Evolutionary conservation across 2,329 filamentous ascomycete genomes (phyloP).

Genomic region (Oidium heveae): DNA sequence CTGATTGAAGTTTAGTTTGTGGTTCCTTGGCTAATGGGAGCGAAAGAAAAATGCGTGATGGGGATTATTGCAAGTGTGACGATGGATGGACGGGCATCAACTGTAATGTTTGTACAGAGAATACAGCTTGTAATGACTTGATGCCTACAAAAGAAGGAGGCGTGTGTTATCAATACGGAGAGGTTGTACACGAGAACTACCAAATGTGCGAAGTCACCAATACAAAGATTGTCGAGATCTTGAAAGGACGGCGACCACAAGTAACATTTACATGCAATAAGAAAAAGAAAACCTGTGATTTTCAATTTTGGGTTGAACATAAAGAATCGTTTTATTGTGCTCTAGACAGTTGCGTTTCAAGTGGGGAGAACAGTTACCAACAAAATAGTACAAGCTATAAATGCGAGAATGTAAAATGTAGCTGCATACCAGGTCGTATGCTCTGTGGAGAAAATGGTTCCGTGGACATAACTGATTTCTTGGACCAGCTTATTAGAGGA

Average conservation of each 20-base stretch:
- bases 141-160: slow-evolving; percentile 65
- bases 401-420: slow-evolving; percentile 65
- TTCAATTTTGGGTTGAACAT: slow-evolving; percentile 95
- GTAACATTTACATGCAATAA: slow-evolving; percentile 83
- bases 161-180: slow-evolving; percentile 75
- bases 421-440: slow-evolving; percentile 76
- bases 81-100: slow-evolving; percentile 94
- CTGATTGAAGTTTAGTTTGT: slow-evolving; percentile 30
- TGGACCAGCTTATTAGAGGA: slow-evolving; percentile 59
- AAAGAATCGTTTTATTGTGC: slow-evolving; percentile 92
- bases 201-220: slow-evolving; percentile 98
- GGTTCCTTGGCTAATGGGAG: slow-evolving; percentile 63
- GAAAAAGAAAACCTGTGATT: slow-evolving; percentile 57
- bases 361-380: slow-evolving; percentile 37
- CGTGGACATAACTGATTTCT: slow-evolving; percentile 75
- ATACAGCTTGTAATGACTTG: slow-evolving; percentile 65
- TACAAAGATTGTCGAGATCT: slow-evolving; percentile 65
- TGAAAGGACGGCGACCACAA: slow-evolving; percentile 67
- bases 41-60: slow-evolving; percentile 50
- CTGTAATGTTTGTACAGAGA: slow-evolving; percentile 77
- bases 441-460: slow-evolving; percentile 80
- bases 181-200: slow-evolving; percentile 82
- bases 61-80: slow-evolving; percentile 55
- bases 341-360: slow-evolving; percentile 55
- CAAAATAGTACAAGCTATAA: slow-evolving; percentile 66